Percentiles rank a stretch among this genome's conserved stretches.
These are phyloP conservation scores for Dipteronia dyeriana DNA, from an alignment of 345 rosid genomes.

Conservation along the genomic window DNA sequence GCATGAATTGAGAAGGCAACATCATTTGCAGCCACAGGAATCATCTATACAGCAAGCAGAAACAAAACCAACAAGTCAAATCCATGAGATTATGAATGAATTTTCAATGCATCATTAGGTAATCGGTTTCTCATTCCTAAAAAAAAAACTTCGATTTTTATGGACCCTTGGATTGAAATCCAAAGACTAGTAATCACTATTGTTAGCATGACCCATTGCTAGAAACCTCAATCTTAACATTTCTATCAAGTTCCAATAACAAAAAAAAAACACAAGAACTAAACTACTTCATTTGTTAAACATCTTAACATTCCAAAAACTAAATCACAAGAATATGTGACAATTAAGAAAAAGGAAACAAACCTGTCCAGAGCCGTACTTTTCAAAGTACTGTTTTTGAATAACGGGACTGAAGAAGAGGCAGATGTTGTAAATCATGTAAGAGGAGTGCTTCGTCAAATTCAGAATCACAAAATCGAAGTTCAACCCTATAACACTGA, in stretches of 20 bases:
- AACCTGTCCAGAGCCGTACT: conserved; percentile 63
- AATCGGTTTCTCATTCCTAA: too few relatives aligned
- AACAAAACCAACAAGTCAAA: conserved; percentile 9
- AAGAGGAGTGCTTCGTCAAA: conserved; percentile 93
- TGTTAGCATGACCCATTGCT: too few relatives aligned
- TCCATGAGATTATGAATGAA: neutral
- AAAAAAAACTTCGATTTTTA: too few relatives aligned
- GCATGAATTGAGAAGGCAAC: conserved; percentile 96
- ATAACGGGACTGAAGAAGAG: conserved; percentile 83
- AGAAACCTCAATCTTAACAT: too few relatives aligned
- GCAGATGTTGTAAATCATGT: conserved; percentile 80
- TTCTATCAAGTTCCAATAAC: too few relatives aligned
- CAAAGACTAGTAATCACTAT: too few relatives aligned
- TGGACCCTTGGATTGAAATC: too few relatives aligned
- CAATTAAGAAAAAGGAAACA: neutral
- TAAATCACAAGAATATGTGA: too few relatives aligned
- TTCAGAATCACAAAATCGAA: conserved; percentile 88
- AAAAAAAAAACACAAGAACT: too few relatives aligned
- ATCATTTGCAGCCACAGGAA: conserved; percentile 91
- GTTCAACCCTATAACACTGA: conserved; percentile 88
- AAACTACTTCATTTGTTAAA: too few relatives aligned
- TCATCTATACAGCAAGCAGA: conserved; percentile 66
- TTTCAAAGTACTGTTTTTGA: conserved; percentile 74
- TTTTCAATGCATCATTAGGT: neutral
- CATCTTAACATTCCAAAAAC: too few relatives aligned